These are phyloP conservation scores for Ramularia endophylla DNA, from an alignment of 2,329 filamentous ascomycete species.

Conservation along the genomic window DNA sequence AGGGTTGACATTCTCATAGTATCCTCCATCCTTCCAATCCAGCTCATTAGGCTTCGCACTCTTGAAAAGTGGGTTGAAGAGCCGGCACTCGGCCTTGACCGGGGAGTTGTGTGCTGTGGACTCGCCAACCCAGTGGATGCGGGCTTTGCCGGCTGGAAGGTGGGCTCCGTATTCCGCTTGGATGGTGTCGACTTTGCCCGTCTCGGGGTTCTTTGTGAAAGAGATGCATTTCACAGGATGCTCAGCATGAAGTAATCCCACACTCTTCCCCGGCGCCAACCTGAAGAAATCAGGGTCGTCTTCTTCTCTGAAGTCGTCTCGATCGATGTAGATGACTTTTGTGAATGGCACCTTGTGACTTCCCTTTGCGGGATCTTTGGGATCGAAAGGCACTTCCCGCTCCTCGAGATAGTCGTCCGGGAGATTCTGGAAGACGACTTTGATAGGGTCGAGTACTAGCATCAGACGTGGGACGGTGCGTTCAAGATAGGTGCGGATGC, in stretches of 20 bases:
- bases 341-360: slow-evolving; percentile 61
- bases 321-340: slow-evolving; percentile 77
- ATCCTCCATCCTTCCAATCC: slow-evolving; percentile 64
- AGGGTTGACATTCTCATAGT: slow-evolving; percentile 77
- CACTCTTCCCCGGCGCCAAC: slow-evolving; percentile 66
- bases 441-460: slow-evolving; percentile 80
- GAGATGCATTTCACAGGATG: slow-evolving; percentile 63
- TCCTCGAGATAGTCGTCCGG: slow-evolving; percentile 61
- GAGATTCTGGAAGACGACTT: slow-evolving; percentile 73
- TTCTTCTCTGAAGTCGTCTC: slow-evolving; percentile 67
- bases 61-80: slow-evolving; percentile 81
- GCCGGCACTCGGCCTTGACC: slow-evolving; percentile 63
- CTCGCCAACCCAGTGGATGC: slow-evolving; percentile 83
- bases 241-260: slow-evolving; percentile 66
- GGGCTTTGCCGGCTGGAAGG: slow-evolving; percentile 38
- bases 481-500: slow-evolving; percentile 80
- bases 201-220: slow-evolving; percentile 60
- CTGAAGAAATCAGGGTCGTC: slow-evolving; percentile 72
- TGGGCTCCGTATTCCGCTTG: slow-evolving; percentile 67
- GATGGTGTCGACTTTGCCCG: slow-evolving; percentile 61
- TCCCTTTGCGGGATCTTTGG: slow-evolving; percentile 67
- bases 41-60: slow-evolving; percentile 73
- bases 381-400: slow-evolving; percentile 69
- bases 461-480: slow-evolving; percentile 81
- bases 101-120: slow-evolving; percentile 56